These are phyloP conservation scores for Setaria italica DNA, from an alignment of 202 grass and related monocot species.

Conservation along the genomic window DNA sequence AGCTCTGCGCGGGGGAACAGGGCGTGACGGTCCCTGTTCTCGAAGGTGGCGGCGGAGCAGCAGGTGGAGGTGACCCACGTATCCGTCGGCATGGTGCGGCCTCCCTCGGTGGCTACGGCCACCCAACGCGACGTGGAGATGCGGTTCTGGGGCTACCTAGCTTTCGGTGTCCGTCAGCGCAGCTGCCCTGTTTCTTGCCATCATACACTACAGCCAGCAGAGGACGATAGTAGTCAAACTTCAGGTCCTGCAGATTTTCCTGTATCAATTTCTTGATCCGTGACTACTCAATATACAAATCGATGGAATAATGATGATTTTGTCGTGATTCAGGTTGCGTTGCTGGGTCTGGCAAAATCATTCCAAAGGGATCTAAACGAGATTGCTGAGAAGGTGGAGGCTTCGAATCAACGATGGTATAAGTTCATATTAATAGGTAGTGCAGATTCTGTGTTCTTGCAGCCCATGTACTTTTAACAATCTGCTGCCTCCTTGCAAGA, in stretches of 20 bases:
- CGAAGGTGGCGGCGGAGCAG: background rate
- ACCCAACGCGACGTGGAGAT: background rate
- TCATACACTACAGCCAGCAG: background rate
- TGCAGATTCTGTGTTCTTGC: background rate
- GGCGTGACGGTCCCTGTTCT: no score
- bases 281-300: background rate
- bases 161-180: background rate
- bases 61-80: background rate
- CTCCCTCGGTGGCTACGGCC: background rate
- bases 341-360: conserved; percentile 31
- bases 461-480: background rate
- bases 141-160: conserved; percentile 6
- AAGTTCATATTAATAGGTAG: conserved; percentile 49
- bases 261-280: background rate
- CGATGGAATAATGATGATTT: background rate
- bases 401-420: conserved; percentile 29
- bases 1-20: no score
- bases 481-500: background rate
- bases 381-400: conserved; percentile 41
- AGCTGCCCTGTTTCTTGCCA: conserved; percentile 11
- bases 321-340: conserved; percentile 31
- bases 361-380: conserved; percentile 43
- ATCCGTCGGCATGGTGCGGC: conserved; percentile 24
- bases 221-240: conserved; percentile 48
- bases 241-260: conserved; percentile 16